Evolutionary conservation across 306 rosid genomes (phyloP), one percentile per base, ranked within the genome.

Genomic region (Lathyrus tuberosus): DNA sequence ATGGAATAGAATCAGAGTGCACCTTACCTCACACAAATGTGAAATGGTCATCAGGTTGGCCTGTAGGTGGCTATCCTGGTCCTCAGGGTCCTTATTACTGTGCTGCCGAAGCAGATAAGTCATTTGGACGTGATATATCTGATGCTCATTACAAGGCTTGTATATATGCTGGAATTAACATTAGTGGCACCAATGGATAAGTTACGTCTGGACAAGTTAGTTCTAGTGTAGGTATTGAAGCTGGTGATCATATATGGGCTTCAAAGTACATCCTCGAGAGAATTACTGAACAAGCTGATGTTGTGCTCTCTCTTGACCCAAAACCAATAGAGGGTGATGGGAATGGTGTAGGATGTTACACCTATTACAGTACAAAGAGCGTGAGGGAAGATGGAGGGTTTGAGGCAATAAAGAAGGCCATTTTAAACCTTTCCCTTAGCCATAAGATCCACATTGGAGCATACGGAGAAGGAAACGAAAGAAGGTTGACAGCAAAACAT

Each of bases 161-260:
- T 78, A 77, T 95, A 58, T 91, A 86, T 79, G 99, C 99, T 47
- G 97, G 99, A 78, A 91, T 95, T 63, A 91, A 95, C 84, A 86
- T 95, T 46, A 83, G 97, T 79, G 99, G 99, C 13, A 95, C 99
- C 85, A 95, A 95, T 46, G 97, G 97, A 61, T 97, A 95, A 80
- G 99, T 95, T 69, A 95, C 91, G 99, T 97, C 99, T 64, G 99
- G 99, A 62, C 99, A 94, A 90, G 98, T 94, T 67, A 97, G 97
- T 62, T 97, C 98, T 62, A 94, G 98, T 63, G 97, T 94, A 60
- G 98, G 98, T 58, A 94, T 94, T 67, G 97, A 94, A 72, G 97
- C 96, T 46, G 98, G 79, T 65, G 97, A 90, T 85, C 95, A 94
- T 70, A 88, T 90, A 28, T 94, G 97, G 98, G 49, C 66, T 70